Base-by-base conservation (phyloP, 2,329 filamentous ascomycete species). In the Dactylellina leptospora region DNA sequence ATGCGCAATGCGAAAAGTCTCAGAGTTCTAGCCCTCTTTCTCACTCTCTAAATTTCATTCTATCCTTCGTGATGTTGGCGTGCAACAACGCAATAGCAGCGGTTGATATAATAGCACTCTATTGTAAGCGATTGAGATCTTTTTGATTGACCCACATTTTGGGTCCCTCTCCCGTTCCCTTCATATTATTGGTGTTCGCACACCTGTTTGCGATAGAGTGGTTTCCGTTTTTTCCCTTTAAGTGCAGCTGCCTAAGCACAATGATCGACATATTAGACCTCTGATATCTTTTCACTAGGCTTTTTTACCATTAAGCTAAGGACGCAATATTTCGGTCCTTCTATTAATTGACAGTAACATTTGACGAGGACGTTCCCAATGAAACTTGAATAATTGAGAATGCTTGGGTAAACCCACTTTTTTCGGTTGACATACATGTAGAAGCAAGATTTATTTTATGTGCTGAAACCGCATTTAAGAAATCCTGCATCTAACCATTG, bases 231-330 rank as follows among this genome's bases (percentile, higher is more conserved):
- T n/a, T n/a, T n/a, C n/a, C n/a, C n/a, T n/a, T n/a, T n/a, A n/a
- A n/a, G n/a, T n/a, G 51, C 36, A 55, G 33, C 33, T 55, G 51
- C 51, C 51, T 55, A 55, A 22, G 51, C 40, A 42, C 20, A 55
- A 36, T 27, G 51, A 55, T 55, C 51, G 51, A 55, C 51, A 55
- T n/a, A n/a, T n/a, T n/a, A n/a, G 23, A 38, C 13, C 30, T 54
- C 50, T 38, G 50, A 38, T 54, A 54, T 54, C 13, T 40, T 11
- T 54, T 23, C 38, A 38, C 18, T 23, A 23, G 22, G 4, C 48
- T 16, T 10, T 22, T n/a, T 4, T 40, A 28, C 10, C 33, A 40
- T n/a, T n/a, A 42, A 30, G 51, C 11, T 11, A 11, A n/a, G 11
- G 36, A 5, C n/a, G 36, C 11, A 40, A 11, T 11, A 40, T 9